Percentiles rank a stretch among this genome's conserved stretches.
Evolutionary conservation across 495 filamentous ascomycete species (phyloP).

Genomic region (Hypomontagnella monticulosa): DNA sequence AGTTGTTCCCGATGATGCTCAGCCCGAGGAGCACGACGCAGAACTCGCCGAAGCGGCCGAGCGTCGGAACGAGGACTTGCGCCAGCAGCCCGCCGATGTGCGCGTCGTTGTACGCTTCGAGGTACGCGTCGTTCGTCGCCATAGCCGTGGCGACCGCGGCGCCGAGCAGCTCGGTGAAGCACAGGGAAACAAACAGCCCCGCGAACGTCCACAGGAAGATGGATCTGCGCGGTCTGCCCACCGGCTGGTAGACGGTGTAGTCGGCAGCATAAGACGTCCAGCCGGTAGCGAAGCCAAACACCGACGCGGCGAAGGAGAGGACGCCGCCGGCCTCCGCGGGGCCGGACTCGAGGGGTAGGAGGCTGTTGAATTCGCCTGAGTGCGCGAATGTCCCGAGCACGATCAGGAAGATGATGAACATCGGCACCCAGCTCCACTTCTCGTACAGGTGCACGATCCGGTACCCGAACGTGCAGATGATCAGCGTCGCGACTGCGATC

Average conservation of each 20-base stretch:
- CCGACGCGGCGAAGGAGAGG: slow-evolving; percentile 76
- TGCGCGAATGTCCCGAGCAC: slow-evolving; percentile 77
- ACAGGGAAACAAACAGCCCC: slow-evolving; percentile 75
- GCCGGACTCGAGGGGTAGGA: slow-evolving; percentile 70
- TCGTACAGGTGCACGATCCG: slow-evolving; percentile 85
- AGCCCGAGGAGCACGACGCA: slow-evolving; percentile 83
- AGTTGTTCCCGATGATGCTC: slow-evolving; percentile 85
- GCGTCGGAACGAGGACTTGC: slow-evolving; percentile 69
- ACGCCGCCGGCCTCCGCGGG: slow-evolving; percentile 69
- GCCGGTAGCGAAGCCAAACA: slow-evolving; percentile 82
- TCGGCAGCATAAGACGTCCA: slow-evolving; percentile 85
- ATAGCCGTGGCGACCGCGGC: slow-evolving; percentile 76
- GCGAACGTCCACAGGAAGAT: slow-evolving; percentile 76
- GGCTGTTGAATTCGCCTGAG: slow-evolving; percentile 74
- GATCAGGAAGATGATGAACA: slow-evolving; percentile 80
- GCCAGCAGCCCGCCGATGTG: slow-evolving; percentile 77
- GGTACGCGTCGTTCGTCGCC: slow-evolving; percentile 63
- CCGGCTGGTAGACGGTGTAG: slow-evolving; percentile 85
- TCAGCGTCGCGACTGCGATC: slow-evolving; percentile 74
- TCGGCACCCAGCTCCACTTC: slow-evolving; percentile 81
- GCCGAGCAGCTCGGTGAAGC: slow-evolving; percentile 83
- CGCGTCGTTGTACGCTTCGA: slow-evolving; percentile 66
- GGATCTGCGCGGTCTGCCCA: slow-evolving; percentile 62
- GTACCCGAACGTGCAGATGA: slow-evolving; percentile 81
- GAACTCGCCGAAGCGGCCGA: slow-evolving; percentile 83